Conservation (phyloP, 108 stramenopile species). For the Skeletonema costatum region DNA sequence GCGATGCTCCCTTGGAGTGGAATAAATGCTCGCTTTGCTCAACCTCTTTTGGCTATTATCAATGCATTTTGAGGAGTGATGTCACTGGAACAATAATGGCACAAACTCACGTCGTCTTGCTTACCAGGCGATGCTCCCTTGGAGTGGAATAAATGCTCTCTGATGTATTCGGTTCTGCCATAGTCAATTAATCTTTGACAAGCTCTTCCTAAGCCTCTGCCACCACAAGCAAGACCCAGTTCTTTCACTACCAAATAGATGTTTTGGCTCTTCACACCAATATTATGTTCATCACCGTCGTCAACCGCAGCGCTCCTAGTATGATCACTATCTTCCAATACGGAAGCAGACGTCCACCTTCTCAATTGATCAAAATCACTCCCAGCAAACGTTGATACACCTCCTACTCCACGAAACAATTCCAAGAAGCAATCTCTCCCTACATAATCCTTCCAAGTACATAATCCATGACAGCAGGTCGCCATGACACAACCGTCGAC, state of each 20-base stretch:
- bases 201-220: constrained; percentile 77
- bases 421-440: constrained; percentile 66
- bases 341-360: constrained; percentile 70
- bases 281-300: constrained; percentile 20
- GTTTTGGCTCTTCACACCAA: not conserved
- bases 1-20: not conserved
- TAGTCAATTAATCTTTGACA: constrained; percentile 85
- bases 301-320: constrained; percentile 7
- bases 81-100: constrained; percentile 66
- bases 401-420: constrained; percentile 43
- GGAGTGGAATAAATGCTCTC: constrained; percentile 38
- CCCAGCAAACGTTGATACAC: constrained; percentile 56
- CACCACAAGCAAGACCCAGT: constrained; percentile 65
- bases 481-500: constrained; percentile 76
- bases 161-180: constrained; percentile 72
- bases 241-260: constrained; percentile 48
- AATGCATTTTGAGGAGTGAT: constrained; percentile 84
- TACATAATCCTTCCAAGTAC: constrained; percentile 79
- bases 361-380: constrained; percentile 74
- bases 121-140: not conserved
- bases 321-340: constrained; percentile 38
- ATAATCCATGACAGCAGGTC: constrained; percentile 89
- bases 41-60: constrained; percentile 29
- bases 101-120: constrained; percentile 21
- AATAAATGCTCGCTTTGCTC: constrained; percentile 50